Evolutionary conservation across 177 flowering plant genomes (phyloP).

Genomic region (Telopea speciosissima): DNA sequence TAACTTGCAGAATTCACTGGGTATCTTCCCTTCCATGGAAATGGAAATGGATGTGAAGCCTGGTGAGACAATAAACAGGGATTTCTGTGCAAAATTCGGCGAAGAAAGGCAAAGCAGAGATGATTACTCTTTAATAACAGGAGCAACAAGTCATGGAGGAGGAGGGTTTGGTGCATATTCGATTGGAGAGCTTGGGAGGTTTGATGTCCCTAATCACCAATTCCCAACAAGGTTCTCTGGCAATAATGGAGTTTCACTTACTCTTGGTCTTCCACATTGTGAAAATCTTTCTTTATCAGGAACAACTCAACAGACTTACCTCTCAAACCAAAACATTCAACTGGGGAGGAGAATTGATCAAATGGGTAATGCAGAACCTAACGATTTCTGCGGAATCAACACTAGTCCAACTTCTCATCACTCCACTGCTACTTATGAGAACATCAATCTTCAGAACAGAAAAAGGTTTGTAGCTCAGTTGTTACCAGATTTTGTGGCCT

Average conservation of each 20-base stretch:
- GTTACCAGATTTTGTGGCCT: conserved; percentile 65
- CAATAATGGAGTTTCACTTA: conserved; percentile 70
- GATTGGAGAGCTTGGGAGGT: conserved; percentile 67
- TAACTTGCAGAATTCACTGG: conserved; percentile 35
- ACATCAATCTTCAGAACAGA: conserved; percentile 42
- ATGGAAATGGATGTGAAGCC: conserved; percentile 43
- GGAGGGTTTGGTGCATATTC: conserved; percentile 57
- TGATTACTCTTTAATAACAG: conserved; percentile 52
- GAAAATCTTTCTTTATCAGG: conserved; percentile 61
- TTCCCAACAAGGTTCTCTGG: conserved; percentile 57
- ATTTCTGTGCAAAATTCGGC: conserved; percentile 44
- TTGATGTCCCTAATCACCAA: conserved; percentile 40
- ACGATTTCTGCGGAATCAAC: conserved; percentile 48
- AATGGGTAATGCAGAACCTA: conserved; percentile 33
- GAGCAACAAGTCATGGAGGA: conserved; percentile 45
- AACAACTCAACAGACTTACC: conserved; percentile 44
- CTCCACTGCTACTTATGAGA: conserved; percentile 49
- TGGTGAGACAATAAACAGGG: conserved; percentile 23
- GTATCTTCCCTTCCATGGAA: conserved; percentile 30
- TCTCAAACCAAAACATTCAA: conserved; percentile 55
- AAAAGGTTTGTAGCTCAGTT: conserved; percentile 69
- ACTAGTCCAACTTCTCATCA: conserved; percentile 48
- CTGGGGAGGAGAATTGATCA: conserved; percentile 59
- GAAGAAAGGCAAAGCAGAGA: conserved; percentile 55
- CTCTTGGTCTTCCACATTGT: conserved; percentile 84